Conservation (phyloP, 495 filamentous ascomycete genomes). For the Staphylotrichum longicolle region DNA sequence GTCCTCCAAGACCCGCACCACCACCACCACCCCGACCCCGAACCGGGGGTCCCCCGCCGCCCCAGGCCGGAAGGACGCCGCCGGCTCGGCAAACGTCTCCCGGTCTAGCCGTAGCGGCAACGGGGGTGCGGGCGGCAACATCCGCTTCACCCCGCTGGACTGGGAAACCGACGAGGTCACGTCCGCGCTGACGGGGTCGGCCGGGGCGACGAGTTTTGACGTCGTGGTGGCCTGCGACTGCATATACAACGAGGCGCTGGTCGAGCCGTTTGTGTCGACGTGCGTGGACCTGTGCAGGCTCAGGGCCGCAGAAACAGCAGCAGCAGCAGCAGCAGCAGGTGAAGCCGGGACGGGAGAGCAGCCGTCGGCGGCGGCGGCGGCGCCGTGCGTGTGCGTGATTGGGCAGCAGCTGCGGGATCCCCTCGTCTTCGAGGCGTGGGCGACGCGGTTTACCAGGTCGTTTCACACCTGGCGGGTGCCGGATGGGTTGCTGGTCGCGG, state of each 20-base stretch:
- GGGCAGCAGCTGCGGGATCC: slow-evolving; percentile 83
- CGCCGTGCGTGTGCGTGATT: slow-evolving; percentile 58
- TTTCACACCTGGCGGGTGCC: slow-evolving; percentile 81
- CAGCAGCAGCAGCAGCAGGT: not conserved
- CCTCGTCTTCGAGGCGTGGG: slow-evolving; percentile 82
- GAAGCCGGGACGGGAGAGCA: not conserved
- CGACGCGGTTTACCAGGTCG: slow-evolving; percentile 58
- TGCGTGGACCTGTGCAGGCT: slow-evolving; percentile 76
- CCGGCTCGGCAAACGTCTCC: not conserved
- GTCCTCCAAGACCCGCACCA: not conserved
- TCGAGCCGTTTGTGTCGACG: slow-evolving; percentile 77
- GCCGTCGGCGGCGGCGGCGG: not conserved
- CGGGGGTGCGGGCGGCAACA: slow-evolving; percentile 5
- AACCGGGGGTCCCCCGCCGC: not conserved
- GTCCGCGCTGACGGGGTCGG: slow-evolving; percentile 35
- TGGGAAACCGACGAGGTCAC: slow-evolving; percentile 63
- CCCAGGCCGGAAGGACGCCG: too few relatives aligned
- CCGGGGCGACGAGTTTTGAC: slow-evolving; percentile 48
- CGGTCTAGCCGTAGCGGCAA: not conserved
- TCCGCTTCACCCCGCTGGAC: slow-evolving; percentile 58
- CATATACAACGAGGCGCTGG: slow-evolving; percentile 83
- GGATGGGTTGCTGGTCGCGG: slow-evolving; percentile 50
- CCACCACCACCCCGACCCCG: not conserved
- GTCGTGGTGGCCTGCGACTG: slow-evolving; percentile 80
- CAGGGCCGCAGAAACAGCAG: slow-evolving; percentile 30